These are phyloP conservation scores for Neoboletus brunneissimus DNA, from an alignment of 768 basidiomycete species.

Conservation along the genomic window DNA sequence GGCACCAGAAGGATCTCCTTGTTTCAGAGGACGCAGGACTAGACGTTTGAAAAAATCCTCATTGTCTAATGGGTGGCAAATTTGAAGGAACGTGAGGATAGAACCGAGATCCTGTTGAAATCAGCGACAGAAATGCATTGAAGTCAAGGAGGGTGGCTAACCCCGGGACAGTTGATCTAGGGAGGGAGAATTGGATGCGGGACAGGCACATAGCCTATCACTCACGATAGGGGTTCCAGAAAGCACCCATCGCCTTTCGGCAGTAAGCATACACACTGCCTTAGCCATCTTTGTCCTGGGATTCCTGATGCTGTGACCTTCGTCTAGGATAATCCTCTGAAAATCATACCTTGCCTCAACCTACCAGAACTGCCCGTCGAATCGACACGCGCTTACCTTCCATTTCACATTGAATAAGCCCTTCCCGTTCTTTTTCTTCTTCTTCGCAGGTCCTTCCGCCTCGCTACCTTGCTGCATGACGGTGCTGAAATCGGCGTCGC, in stretches of 20 bases:
- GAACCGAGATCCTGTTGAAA: constrained; percentile 78
- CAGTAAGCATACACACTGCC: constrained; percentile 59
- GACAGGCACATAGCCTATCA: constrained; percentile 3
- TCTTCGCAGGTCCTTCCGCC: constrained; percentile 36
- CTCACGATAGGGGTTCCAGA: constrained; percentile 89
- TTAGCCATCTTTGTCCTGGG: constrained; percentile 80
- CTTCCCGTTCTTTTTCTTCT: constrained; percentile 58
- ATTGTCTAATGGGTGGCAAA: constrained; percentile 84
- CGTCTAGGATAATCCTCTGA: constrained; percentile 80
- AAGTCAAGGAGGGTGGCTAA: constrained; percentile 22
- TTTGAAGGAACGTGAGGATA: constrained; percentile 74
- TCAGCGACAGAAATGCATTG: neutral
- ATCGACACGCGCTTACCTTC: constrained; percentile 53
- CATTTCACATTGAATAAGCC: constrained; percentile 70
- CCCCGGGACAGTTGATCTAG: constrained; percentile 78
- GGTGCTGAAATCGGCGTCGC: constrained; percentile 43
- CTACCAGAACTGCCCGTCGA: neutral
- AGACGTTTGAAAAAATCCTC: constrained; percentile 80
- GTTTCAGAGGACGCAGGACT: constrained; percentile 72
- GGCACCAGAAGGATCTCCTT: constrained; percentile 63
- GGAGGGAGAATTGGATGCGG: neutral
- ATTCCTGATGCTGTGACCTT: constrained; percentile 87
- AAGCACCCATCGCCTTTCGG: constrained; percentile 76
- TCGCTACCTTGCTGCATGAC: constrained; percentile 6
- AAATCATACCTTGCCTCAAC: neutral